phyloP scores from a whole-genome alignment of 768 basidiomycete species.

The Panus rudis region DNA sequence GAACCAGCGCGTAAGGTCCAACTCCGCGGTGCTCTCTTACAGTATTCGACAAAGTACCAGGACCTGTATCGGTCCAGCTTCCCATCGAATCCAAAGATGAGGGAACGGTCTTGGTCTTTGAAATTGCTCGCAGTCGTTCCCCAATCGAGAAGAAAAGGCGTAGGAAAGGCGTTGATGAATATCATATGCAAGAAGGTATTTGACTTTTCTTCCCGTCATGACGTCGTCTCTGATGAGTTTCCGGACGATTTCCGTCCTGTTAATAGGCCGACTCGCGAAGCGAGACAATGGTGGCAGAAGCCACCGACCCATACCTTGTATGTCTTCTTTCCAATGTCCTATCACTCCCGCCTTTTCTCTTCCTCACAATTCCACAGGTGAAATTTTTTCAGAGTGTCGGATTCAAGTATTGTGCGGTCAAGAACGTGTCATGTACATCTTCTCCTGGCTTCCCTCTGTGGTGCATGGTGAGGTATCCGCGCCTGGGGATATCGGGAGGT shows the following conservation, averaged over 20 bases:
- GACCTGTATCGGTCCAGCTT: constrained; percentile 6
- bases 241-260: not conserved
- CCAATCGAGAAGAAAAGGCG: constrained; percentile 5
- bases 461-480: constrained; percentile 7
- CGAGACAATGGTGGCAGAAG: constrained; percentile 2
- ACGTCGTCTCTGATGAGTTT: not conserved
- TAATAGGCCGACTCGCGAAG: constrained; percentile 3
- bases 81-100: not conserved
- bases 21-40: not conserved
- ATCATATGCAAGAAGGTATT: constrained; percentile 3
- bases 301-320: constrained; percentile 5
- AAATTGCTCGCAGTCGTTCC: constrained; percentile 7
- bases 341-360: not conserved
- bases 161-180: constrained; percentile 5
- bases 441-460: constrained; percentile 12
- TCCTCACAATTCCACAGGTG: constrained; percentile 5
- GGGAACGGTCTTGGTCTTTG: constrained; percentile 9
- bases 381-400: constrained; percentile 6
- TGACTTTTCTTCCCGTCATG: not conserved
- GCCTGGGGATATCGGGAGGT: too few species aligned
- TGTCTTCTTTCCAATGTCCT: constrained; percentile 1
- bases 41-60: constrained; percentile 9
- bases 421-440: constrained; percentile 7
- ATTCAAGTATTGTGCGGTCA: constrained; percentile 10
- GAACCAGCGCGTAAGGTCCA: not conserved